Evolutionary conservation across 768 basidiomycete genomes (phyloP).

Genomic region (Hericium alpestre): DNA sequence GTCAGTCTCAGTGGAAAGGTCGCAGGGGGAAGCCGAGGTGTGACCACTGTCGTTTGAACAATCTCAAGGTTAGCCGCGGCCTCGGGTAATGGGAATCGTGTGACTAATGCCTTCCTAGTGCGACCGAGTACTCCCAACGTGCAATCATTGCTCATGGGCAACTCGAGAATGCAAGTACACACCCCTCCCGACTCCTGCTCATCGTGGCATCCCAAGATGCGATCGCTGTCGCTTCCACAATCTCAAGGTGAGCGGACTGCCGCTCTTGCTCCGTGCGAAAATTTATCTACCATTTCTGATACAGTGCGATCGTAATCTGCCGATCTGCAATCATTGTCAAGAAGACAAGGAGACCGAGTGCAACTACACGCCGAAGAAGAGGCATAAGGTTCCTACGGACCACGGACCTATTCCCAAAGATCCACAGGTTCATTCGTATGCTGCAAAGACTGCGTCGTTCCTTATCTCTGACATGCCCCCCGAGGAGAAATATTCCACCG

Average conservation of each 20-base stretch:
- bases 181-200: slow-evolving; percentile 63
- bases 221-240: slow-evolving; percentile 60
- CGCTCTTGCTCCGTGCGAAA: slow-evolving; percentile 3
- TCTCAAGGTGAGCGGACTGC: slow-evolving; percentile 41
- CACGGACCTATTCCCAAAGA: slow-evolving; percentile 24
- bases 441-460: slow-evolving; percentile 38
- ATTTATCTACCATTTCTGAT: background rate
- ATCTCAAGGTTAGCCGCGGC: slow-evolving; percentile 48
- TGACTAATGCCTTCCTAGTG: slow-evolving; percentile 32
- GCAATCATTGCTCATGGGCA: slow-evolving; percentile 63
- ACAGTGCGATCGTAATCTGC: slow-evolving; percentile 64
- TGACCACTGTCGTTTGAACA: slow-evolving; percentile 61
- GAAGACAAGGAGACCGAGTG: slow-evolving; percentile 44
- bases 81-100: slow-evolving; percentile 1
- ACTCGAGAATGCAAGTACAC: slow-evolving; percentile 61
- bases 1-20: slow-evolving; percentile 66
- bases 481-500: slow-evolving; percentile 21
- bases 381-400: slow-evolving; percentile 42
- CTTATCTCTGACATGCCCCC: slow-evolving; percentile 31
- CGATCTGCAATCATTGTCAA: slow-evolving; percentile 59
- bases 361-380: slow-evolving; percentile 66
- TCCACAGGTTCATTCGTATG: slow-evolving; percentile 29
- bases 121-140: slow-evolving; percentile 58
- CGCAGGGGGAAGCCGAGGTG: slow-evolving; percentile 66
- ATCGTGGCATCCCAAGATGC: slow-evolving; percentile 64